Evolutionary conservation across 1,139 yeast genomes (phyloP), one percentile per base, ranked within the genome.

Genomic region (Saccharomyces hybrid): DNA sequence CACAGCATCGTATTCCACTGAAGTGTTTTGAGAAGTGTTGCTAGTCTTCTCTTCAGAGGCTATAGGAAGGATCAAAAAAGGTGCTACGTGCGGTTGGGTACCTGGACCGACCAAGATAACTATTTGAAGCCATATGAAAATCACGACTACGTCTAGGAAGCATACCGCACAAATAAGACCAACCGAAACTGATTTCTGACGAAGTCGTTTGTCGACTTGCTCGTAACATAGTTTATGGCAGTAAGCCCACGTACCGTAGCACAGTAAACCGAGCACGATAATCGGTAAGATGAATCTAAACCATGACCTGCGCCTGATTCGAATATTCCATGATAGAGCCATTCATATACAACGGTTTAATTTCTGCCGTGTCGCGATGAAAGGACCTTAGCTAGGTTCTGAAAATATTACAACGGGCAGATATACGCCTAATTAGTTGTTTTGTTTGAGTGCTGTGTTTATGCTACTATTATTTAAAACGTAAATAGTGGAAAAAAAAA

Each of bases 191-290:
- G 65, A 57, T 34, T 54, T 51, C 11, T 55, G 55, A 13, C 56
- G 52, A 9, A 59, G 54, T 7, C 51, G 49, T 26, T 51, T 50
- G 50, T 60, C 57, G 4, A 67, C 29, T 34, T 61, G 59, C 29
- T 57, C 56, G 41, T 64, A 58, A 54, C 70, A 66, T 27, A 66
- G 57, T 29, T 60, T 57, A 48, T 67, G 66, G 14, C 62, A 59
- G 46, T 56, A 67, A 6, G 59, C 66, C 70, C 69, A 65, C 20
- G 64, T 60, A 25, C 64, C 63, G 52, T 66, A 65, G 9, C 57
- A 47, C 27, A 57, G 49, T n/a, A 64, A 31, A 25, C 56, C 57
- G 25, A 60, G 51, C 2, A 59, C 50, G 4, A 56, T 32, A 16
- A 48, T 3, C 4, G 66, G 66, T 7, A 58, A 53, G 14, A 52